Base-by-base conservation (phyloP, 345 rosid genomes). In the Erysimum cheiranthoides region DNA sequence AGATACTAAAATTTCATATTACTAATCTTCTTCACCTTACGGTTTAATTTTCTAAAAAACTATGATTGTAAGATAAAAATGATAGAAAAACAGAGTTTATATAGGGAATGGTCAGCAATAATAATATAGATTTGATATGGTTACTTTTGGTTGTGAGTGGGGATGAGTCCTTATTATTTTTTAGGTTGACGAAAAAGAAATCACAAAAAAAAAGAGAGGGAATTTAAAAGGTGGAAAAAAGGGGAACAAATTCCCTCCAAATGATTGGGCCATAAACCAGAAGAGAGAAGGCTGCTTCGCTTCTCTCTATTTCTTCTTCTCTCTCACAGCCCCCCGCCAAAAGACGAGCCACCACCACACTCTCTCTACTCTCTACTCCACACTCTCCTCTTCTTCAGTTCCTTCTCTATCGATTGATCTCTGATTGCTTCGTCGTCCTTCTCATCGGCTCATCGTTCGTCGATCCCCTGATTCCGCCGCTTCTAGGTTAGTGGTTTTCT, bases 211-310 rank as follows among this genome's bases (percentile, higher is more conserved):
- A 40, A 45, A 51, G 56, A 12, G 2, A 30, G 35, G 5, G 36
- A 49, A 62, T 66, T 49, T 73, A 74, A 70, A 80, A 82, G 69
- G 79, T 16, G 34, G 36, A 56, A 64, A 54, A 61, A 58, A 18
- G 25, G 74, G 59, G 87, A 82, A 86, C 86, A 83, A 81, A 84
- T 90, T 86, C 93, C 90, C 91, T 86, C 89, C 90, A 85, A 85
- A 84, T 79, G 89, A 85, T 83, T 83, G 86, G 91, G 76, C 81
- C 83, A 73, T 49, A 80, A 74, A 66, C 14, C 61, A 71, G 30
- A 68, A 71, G 30, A 68, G 40, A 68, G 36, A 72, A 78, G 66
- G 70, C 40, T 47, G 52, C 68, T 54, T 18, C 68, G 35, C 64
- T 59, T 35, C 49, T 32, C 63, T 25, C 3, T 31, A 17, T 52